phyloP scores from a whole-genome alignment of 2,329 filamentous ascomycete species.

The Didymella pomorum region DNA sequence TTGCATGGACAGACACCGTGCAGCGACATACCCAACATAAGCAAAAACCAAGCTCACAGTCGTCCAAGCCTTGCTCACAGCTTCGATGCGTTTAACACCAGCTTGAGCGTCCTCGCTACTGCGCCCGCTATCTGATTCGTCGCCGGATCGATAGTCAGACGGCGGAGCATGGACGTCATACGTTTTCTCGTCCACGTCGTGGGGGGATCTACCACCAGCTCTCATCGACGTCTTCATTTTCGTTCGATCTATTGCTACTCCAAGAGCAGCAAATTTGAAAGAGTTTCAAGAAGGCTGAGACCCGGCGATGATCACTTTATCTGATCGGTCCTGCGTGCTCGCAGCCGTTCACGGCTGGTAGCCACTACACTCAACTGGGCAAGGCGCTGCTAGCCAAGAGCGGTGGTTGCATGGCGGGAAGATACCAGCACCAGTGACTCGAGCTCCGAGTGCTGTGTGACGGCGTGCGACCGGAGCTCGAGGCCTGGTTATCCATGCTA shows the following conservation, averaged over 20 bases:
- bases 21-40: slow-evolving; percentile 51
- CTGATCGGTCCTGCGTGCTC: slow-evolving; percentile 18
- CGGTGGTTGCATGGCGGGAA: slow-evolving; percentile 11
- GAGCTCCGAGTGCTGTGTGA: slow-evolving; percentile 9
- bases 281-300: slow-evolving; percentile 5
- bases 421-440: slow-evolving; percentile 6
- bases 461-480: slow-evolving; percentile 8
- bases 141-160: slow-evolving; percentile 11
- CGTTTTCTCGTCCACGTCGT: slow-evolving; percentile 10
- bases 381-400: slow-evolving; percentile 8
- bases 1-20: background rate
- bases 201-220: slow-evolving; percentile 2
- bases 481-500: background rate
- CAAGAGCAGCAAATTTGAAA: background rate
- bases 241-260: background rate
- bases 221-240: slow-evolving; percentile 25
- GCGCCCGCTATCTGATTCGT: slow-evolving; percentile 20
- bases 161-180: slow-evolving; percentile 9
- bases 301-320: slow-evolving; percentile 19
- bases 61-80: slow-evolving; percentile 60
- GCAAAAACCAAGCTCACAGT: slow-evolving; percentile 56
- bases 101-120: slow-evolving; percentile 47
- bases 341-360: slow-evolving; percentile 14
- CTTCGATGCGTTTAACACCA: slow-evolving; percentile 60
- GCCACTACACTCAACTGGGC: slow-evolving; percentile 1